A percentile compares a stretch with the other conserved stretches of the same genome.
These are phyloP conservation scores for baker's yeast (Saccharomyces cerevisiae) DNA, from an alignment of 805 yeast genomes.

Conservation along the genomic window DNA sequence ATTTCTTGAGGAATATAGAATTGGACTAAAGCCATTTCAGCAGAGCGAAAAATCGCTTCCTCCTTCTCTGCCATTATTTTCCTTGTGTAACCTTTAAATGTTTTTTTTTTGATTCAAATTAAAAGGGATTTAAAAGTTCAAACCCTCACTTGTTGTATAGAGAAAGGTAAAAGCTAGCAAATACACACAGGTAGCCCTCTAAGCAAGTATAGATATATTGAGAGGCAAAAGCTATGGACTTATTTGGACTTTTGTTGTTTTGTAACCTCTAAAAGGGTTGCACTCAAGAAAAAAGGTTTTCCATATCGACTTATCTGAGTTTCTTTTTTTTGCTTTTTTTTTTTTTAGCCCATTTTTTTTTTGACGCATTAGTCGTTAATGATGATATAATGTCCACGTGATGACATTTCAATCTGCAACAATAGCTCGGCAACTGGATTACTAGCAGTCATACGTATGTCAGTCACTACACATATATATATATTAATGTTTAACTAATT, in stretches of 20 bases:
- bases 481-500: not conserved
- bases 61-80: slow-evolving; percentile 14
- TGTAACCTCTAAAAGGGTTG: not conserved
- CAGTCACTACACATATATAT: too few species aligned
- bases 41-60: slow-evolving; percentile 56
- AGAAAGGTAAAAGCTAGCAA: not conserved
- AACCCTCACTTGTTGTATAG: not conserved
- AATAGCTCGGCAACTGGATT: not conserved
- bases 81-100: not conserved
- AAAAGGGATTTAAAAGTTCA: not conserved
- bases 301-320: not conserved
- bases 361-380: not conserved
- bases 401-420: not conserved
- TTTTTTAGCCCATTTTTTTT: not conserved
- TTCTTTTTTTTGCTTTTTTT: not conserved
- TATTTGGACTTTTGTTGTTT: not conserved
- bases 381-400: not conserved
- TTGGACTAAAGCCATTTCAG: slow-evolving; percentile 94
- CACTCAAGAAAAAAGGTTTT: not conserved
- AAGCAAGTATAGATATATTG: not conserved
- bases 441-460: not conserved
- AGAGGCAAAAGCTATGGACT: not conserved
- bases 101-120: not conserved
- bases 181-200: not conserved
- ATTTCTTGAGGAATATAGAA: slow-evolving; percentile 86